phyloP scores from a whole-genome alignment of 164 flowering plant species.

The Chimonanthus praecox region DNA sequence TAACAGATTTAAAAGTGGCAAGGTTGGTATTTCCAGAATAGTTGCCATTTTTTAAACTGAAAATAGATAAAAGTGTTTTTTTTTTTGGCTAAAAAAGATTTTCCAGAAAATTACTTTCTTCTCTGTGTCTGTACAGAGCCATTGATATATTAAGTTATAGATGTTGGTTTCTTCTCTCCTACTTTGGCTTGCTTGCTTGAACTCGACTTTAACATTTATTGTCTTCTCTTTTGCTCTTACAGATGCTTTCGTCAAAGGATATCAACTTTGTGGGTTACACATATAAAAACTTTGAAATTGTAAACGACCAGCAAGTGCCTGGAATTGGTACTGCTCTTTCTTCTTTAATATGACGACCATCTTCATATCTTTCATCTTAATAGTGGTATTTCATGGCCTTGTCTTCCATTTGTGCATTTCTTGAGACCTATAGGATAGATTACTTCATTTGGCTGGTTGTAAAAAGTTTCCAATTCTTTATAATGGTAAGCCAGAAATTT shows the following conservation, averaged over 20 bases:
- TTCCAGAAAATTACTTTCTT: no score
- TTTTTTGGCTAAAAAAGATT: no score
- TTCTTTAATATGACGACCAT: background rate
- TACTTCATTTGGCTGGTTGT: no score
- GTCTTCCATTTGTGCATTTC: background rate
- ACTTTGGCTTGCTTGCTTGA: background rate
- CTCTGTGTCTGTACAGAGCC: no score
- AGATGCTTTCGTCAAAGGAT: conserved; percentile 69
- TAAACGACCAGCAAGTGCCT: conserved; percentile 45
- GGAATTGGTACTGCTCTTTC: conserved; percentile 39
- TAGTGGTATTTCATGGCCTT: background rate
- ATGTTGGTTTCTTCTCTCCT: background rate
- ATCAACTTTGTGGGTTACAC: conserved; percentile 61
- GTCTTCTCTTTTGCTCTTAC: conserved; percentile 16
- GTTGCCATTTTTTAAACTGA: no score
- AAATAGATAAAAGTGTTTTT: no score
- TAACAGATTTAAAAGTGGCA: no score
- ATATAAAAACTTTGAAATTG: conserved; percentile 56
- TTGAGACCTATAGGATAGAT: no score
- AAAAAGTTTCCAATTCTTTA: no score
- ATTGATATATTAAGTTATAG: no score
- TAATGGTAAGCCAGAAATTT: no score
- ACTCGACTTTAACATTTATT: background rate
- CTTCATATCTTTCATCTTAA: background rate
- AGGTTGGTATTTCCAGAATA: no score